Conservation (phyloP, 805 yeast species). For the Teunomyces barrocoloradensis region DNA sequence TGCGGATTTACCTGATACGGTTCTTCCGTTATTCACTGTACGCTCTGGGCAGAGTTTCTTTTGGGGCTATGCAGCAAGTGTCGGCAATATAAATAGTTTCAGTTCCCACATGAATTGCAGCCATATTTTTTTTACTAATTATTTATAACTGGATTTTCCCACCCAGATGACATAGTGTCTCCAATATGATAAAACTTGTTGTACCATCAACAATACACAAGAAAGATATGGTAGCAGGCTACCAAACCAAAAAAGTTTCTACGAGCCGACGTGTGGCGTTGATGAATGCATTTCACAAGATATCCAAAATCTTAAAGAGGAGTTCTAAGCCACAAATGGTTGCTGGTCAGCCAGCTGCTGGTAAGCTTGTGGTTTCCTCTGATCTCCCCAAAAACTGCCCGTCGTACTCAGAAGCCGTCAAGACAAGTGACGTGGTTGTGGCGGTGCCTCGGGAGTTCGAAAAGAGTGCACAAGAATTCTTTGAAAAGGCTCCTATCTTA, state of each 20-base stretch:
- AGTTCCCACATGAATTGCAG: slow-evolving; percentile 1
- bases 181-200: background rate
- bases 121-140: background rate
- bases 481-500: background rate
- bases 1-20: background rate
- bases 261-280: background rate
- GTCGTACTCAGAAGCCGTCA: slow-evolving; percentile 1
- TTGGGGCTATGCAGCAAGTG: background rate
- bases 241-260: background rate
- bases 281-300: background rate
- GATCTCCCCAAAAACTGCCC: background rate
- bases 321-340: background rate
- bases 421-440: background rate
- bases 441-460: background rate
- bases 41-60: background rate
- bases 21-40: background rate
- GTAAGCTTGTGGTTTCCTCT: background rate
- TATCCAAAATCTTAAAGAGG: background rate
- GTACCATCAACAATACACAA: background rate
- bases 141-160: background rate
- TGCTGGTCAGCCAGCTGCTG: background rate
- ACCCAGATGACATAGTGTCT: background rate
- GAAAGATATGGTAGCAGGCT: background rate
- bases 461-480: background rate
- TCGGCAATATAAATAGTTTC: background rate